A percentile compares a stretch with the other conserved stretches of the same genome.
phyloP scores from a whole-genome alignment of 2,329 filamentous ascomycete genomes.

The Talaromyces sp. region DNA sequence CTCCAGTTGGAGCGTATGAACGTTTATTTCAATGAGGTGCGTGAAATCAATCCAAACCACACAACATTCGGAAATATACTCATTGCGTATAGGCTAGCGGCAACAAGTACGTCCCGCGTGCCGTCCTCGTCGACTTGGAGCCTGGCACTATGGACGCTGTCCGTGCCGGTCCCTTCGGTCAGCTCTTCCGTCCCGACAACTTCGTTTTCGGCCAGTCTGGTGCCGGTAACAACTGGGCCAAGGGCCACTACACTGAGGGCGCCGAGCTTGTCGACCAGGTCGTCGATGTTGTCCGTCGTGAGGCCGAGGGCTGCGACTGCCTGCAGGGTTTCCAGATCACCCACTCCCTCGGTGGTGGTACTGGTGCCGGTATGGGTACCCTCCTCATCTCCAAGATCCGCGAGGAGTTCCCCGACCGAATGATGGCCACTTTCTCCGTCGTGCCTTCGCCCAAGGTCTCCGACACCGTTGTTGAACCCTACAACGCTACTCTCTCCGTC shows the following conservation, averaged over 20 bases:
- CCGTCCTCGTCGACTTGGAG: slow-evolving; percentile 98
- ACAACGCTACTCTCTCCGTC: slow-evolving; percentile 98
- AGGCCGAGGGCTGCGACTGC: slow-evolving; percentile 98
- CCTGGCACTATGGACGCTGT: slow-evolving; percentile 99
- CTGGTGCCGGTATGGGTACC: slow-evolving; percentile 99
- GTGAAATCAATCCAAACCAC: slow-evolving; percentile 14
- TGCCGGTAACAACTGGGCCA: slow-evolving; percentile 99
- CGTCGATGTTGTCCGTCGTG: slow-evolving; percentile 94
- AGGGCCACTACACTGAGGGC: slow-evolving; percentile 99
- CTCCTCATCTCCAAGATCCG: slow-evolving; percentile 99
- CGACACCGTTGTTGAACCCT: slow-evolving; percentile 98
- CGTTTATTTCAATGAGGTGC: slow-evolving; percentile 95
- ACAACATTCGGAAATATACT: slow-evolving; percentile 4
- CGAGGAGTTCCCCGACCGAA: slow-evolving; percentile 99
- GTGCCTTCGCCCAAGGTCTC: slow-evolving; percentile 99
- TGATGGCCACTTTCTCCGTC: slow-evolving; percentile 99
- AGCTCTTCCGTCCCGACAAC: slow-evolving; percentile 99
- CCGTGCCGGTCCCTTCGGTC: slow-evolving; percentile 93
- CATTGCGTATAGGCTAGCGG: slow-evolving; percentile 65
- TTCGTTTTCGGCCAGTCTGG: slow-evolving; percentile 99
- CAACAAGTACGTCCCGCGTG: slow-evolving; percentile 99
- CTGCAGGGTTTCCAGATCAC: slow-evolving; percentile 99
- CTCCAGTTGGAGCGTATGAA: slow-evolving; percentile 99
- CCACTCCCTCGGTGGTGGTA: slow-evolving; percentile 99
- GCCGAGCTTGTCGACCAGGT: slow-evolving; percentile 98